These are phyloP conservation scores for Ricinus communis DNA, from an alignment of 345 rosid species.

Conservation along the genomic window DNA sequence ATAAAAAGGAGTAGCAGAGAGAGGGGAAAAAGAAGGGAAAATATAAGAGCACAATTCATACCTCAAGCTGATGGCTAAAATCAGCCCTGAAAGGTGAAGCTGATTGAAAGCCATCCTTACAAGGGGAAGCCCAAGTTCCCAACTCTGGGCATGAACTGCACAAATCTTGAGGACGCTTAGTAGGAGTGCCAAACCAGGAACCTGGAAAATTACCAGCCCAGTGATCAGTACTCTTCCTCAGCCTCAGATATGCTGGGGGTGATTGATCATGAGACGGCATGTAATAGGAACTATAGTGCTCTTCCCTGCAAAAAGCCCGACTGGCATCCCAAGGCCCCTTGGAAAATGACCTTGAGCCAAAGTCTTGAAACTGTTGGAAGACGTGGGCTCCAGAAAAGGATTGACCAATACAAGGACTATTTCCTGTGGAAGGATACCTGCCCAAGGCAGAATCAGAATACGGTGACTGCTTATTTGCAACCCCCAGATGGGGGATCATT, in stretches of 20 bases:
- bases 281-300: constrained; percentile 66
- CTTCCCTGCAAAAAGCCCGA: constrained; percentile 58
- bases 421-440: constrained; percentile 26
- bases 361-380: constrained; percentile 46
- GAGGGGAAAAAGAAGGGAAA: too few species aligned
- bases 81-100: constrained; percentile 37
- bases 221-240: constrained; percentile 46
- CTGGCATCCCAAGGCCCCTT: constrained; percentile 44
- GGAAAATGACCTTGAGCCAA: constrained; percentile 43
- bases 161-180: constrained; percentile 38
- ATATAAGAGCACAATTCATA: constrained; percentile 7
- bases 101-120: constrained; percentile 28
- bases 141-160: constrained; percentile 52
- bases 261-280: constrained; percentile 50
- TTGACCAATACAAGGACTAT: constrained; percentile 43
- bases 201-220: constrained; percentile 44
- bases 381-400: constrained; percentile 54
- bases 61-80: constrained; percentile 48
- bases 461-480: constrained; percentile 48
- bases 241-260: constrained; percentile 38
- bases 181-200: constrained; percentile 39
- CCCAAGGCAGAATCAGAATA: constrained; percentile 31
- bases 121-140: constrained; percentile 38
- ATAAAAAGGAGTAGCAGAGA: too few species aligned
- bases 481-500: constrained; percentile 41